A percentile compares a stretch with the other conserved stretches of the same genome.
Conservation (phyloP, 2,329 filamentous ascomycete genomes). For the Chaetothyriales sp. region DNA sequence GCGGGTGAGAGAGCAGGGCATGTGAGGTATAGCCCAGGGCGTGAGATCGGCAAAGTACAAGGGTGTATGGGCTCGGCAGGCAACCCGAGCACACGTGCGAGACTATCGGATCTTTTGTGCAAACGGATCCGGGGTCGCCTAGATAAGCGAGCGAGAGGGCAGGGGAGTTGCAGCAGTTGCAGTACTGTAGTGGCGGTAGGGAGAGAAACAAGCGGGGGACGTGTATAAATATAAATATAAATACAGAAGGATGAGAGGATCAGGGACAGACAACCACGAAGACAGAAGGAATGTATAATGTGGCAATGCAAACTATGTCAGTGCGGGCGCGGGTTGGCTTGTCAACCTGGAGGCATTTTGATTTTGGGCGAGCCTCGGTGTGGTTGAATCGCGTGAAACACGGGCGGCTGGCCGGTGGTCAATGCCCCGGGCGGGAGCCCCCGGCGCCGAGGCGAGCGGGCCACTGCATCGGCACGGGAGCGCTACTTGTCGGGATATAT, state of each 20-base stretch:
- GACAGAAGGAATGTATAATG: slow-evolving; percentile 7
- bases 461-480: too few relatives aligned
- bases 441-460: too few relatives aligned
- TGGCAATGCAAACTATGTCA: background rate
- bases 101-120: background rate
- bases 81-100: slow-evolving; percentile 3
- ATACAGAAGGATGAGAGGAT: slow-evolving; percentile 4
- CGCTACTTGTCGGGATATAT: too few relatives aligned
- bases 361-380: background rate
- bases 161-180: slow-evolving; percentile 1
- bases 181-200: background rate
- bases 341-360: background rate
- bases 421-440: too few relatives aligned
- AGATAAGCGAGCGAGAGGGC: too few relatives aligned
- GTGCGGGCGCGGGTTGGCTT: too few relatives aligned
- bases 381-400: background rate
- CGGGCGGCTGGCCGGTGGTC: background rate
- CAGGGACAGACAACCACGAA: background rate
- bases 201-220: too few relatives aligned
- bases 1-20: too few relatives aligned
- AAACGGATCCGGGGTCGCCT: too few relatives aligned
- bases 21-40: too few relatives aligned
- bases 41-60: too few relatives aligned
- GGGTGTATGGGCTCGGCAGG: slow-evolving; percentile 7
- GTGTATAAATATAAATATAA: background rate